A percentile compares a stretch with the other conserved stretches of the same genome.
These are phyloP conservation scores for Trametes coccinea DNA, from an alignment of 768 basidiomycete species.

Conservation along the genomic window DNA sequence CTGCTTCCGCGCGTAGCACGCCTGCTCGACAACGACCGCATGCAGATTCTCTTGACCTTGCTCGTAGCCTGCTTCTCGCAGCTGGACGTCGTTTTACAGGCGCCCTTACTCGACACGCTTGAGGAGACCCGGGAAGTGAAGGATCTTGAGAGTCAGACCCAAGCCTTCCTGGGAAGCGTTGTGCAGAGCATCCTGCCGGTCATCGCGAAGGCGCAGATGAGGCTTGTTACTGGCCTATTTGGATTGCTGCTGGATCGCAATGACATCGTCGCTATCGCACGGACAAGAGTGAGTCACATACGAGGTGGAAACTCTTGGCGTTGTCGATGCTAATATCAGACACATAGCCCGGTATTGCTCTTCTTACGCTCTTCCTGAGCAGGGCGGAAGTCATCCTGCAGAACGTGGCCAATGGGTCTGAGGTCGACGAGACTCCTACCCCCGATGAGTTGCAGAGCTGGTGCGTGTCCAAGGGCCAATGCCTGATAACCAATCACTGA, in stretches of 20 bases:
- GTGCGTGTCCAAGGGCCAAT: constrained; percentile 41
- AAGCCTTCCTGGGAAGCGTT: constrained; percentile 82
- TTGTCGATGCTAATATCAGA: constrained; percentile 3
- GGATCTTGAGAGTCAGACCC: constrained; percentile 86
- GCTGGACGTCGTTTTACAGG: constrained; percentile 84
- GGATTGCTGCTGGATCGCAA: constrained; percentile 80
- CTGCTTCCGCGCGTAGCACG: constrained; percentile 87
- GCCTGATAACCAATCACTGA: not conserved
- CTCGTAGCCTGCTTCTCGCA: constrained; percentile 94
- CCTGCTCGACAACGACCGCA: constrained; percentile 73
- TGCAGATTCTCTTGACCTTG: constrained; percentile 86
- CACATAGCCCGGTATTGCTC: constrained; percentile 84
- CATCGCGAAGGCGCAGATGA: constrained; percentile 74
- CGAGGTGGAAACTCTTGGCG: too few relatives aligned
- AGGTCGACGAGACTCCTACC: constrained; percentile 39
- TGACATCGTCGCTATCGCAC: constrained; percentile 68
- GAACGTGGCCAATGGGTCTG: constrained; percentile 47
- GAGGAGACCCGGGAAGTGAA: constrained; percentile 61
- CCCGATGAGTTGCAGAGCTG: constrained; percentile 80
- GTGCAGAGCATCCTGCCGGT: constrained; percentile 85
- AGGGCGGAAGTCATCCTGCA: constrained; percentile 93
- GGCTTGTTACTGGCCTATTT: constrained; percentile 83
- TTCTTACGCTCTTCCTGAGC: constrained; percentile 88
- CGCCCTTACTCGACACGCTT: constrained; percentile 66
- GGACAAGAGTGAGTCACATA: constrained; percentile 66